Percentiles rank a stretch among this genome's conserved stretches.
phyloP scores from a whole-genome alignment of 805 yeast species.

The Kuraishia floccosa region DNA sequence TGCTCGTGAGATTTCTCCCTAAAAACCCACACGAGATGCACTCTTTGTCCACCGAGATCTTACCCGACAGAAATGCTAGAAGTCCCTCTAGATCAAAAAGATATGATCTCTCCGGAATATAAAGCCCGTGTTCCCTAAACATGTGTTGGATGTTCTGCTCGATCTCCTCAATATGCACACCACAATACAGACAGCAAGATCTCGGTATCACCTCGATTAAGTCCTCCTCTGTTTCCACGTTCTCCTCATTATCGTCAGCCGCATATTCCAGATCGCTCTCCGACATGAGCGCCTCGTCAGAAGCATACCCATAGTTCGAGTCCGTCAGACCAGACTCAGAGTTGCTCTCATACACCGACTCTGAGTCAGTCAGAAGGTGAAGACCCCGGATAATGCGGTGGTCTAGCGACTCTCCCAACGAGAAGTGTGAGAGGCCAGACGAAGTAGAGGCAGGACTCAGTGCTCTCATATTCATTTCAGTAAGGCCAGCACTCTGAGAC shows the following conservation, averaged over 20 bases:
- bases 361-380: constrained; percentile 1
- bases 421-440: constrained; percentile 44
- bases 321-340: constrained; percentile 1
- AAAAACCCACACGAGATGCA: constrained; percentile 32
- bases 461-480: constrained; percentile 16
- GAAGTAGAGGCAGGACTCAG: constrained; percentile 42
- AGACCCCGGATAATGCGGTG: too few species aligned
- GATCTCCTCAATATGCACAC: constrained; percentile 21
- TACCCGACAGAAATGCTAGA: constrained; percentile 21
- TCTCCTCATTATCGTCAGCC: constrained; percentile 6
- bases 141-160: constrained; percentile 24
- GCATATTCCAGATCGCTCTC: constrained; percentile 8
- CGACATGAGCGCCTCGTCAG: constrained; percentile 2
- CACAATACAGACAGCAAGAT: constrained; percentile 39
- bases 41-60: constrained; percentile 25
- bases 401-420: constrained; percentile 30
- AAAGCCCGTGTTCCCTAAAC: constrained; percentile 31
- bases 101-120: constrained; percentile 29
- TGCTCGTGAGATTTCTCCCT: constrained; percentile 27
- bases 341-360: constrained; percentile 2
- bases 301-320: neutral
- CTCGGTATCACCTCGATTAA: constrained; percentile 21
- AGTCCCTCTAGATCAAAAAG: constrained; percentile 26
- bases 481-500: constrained; percentile 4
- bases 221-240: constrained; percentile 11